Base-by-base conservation (phyloP, 139 green algal genomes). In the Zygnema cylindricum region DNA sequence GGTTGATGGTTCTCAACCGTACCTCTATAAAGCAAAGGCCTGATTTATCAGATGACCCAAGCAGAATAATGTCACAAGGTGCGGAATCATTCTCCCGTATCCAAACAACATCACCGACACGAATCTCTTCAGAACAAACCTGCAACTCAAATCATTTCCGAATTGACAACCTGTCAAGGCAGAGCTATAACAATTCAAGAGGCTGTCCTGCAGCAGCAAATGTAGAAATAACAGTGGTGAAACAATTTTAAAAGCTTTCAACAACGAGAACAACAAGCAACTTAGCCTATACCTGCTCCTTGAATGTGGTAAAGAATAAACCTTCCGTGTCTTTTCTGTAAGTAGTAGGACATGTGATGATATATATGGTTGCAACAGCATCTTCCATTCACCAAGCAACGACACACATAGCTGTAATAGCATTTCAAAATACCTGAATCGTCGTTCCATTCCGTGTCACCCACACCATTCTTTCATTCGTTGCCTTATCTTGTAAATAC, bases 51-150 rank as follows among this genome's bases (percentile, higher is more conserved):
- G 88, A 91, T 1, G 76, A 69, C 0, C 57, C 55, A 78, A 93
- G 78, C 30, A 93, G 22, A 1, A 93, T 49, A 2, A 93, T 36
- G 69, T 93, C 89, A 40, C 87, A 92, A 32, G 89, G 89, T 42
- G 84, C 69, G 39, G 88, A 69, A 69, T 92, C 81, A 49, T 91
- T 88, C 33, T 93, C 88, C 35, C 79, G 32, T 1, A 93, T n/a
- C 87, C 75, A 89, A 33, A 92, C 76, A 21, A 93, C 16, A 33
- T 93, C 89, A 71, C 89, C 89, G 1, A 89, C 79, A 1, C 86
- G 43, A 7, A 91, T 84, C 7, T 91, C 77, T n/a, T 90, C 75
- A 7, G 86, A 40, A 30, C 69, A 40, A 3, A 90, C 32, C 79
- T 91, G 85, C 38, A 88, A n/a, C 35, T 71, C 38, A 16, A 30